phyloP scores from a whole-genome alignment of 371 early-diverging fungal species.

The Rhizomucor miehei region DNA sequence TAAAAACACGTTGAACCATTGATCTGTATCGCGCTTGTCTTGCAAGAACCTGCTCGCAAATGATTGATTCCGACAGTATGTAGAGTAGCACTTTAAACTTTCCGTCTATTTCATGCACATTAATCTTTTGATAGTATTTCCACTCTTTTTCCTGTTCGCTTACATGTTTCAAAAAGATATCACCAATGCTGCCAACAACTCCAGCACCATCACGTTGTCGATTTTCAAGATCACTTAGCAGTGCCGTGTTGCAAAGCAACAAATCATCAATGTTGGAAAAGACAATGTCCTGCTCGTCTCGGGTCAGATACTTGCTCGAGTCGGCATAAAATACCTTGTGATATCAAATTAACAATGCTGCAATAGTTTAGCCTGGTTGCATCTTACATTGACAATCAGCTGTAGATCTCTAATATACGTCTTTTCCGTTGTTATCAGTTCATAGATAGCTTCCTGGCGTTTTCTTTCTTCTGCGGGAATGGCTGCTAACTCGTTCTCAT shows the following conservation, averaged over 20 bases:
- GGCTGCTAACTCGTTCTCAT: slow-evolving; percentile 29
- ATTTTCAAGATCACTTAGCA: slow-evolving; percentile 69
- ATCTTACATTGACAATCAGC: slow-evolving; percentile 70
- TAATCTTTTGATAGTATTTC: neutral
- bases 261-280: slow-evolving; percentile 75
- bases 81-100: slow-evolving; percentile 57
- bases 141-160: neutral
- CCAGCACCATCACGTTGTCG: slow-evolving; percentile 53
- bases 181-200: slow-evolving; percentile 55
- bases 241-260: slow-evolving; percentile 63
- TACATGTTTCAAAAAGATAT: slow-evolving; percentile 62
- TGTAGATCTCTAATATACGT: slow-evolving; percentile 81
- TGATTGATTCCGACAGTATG: slow-evolving; percentile 68
- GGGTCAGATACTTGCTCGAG: slow-evolving; percentile 35
- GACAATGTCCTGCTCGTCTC: slow-evolving; percentile 39
- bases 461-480: slow-evolving; percentile 63
- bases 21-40: slow-evolving; percentile 53
- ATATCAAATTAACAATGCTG: neutral
- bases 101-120: slow-evolving; percentile 28
- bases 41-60: slow-evolving; percentile 63
- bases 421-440: slow-evolving; percentile 83
- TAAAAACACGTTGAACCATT: slow-evolving; percentile 58
- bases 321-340: slow-evolving; percentile 53
- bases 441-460: slow-evolving; percentile 88
- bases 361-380: neutral